Percentiles rank a stretch among this genome's conserved stretches.
phyloP scores from a whole-genome alignment of 768 basidiomycete species.

The Russula earlei region DNA sequence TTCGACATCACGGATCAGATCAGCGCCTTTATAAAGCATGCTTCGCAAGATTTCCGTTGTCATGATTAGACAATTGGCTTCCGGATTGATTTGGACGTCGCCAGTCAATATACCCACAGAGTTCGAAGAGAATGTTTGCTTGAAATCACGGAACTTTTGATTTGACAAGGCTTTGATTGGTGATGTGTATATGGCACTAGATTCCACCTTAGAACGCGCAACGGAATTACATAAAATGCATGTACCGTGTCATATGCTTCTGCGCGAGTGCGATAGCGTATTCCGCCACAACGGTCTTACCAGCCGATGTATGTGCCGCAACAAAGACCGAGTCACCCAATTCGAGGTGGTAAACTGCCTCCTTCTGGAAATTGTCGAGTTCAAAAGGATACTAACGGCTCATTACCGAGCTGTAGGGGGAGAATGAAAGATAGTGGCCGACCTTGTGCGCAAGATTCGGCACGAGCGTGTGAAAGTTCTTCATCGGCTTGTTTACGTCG shows the following conservation, averaged over 20 bases:
- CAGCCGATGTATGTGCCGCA: constrained; percentile 99
- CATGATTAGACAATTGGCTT: constrained; percentile 95
- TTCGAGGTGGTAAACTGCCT: constrained; percentile 96
- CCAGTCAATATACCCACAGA: constrained; percentile 96
- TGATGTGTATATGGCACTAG: constrained; percentile 94
- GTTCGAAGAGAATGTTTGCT: constrained; percentile 84
- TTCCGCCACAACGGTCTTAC: constrained; percentile 98
- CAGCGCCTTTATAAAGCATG: constrained; percentile 98
- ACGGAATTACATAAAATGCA: neutral
- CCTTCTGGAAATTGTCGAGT: constrained; percentile 96
- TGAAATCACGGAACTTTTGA: constrained; percentile 98
- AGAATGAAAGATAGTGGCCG: neutral
- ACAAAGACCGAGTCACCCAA: constrained; percentile 98
- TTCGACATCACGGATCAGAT: constrained; percentile 96
- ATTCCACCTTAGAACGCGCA: neutral
- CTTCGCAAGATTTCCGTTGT: constrained; percentile 95
- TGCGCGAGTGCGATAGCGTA: constrained; percentile 96
- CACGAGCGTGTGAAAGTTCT: constrained; percentile 85
- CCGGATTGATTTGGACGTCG: constrained; percentile 98
- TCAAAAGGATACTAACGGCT: constrained; percentile 87
- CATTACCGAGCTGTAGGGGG: neutral
- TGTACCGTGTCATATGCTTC: constrained; percentile 97
- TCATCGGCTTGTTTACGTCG: constrained; percentile 82
- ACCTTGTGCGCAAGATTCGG: constrained; percentile 96
- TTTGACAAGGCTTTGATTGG: constrained; percentile 99